phyloP scores from a whole-genome alignment of 495 filamentous ascomycete genomes.

The Melanomma pulvis-pyrius region DNA sequence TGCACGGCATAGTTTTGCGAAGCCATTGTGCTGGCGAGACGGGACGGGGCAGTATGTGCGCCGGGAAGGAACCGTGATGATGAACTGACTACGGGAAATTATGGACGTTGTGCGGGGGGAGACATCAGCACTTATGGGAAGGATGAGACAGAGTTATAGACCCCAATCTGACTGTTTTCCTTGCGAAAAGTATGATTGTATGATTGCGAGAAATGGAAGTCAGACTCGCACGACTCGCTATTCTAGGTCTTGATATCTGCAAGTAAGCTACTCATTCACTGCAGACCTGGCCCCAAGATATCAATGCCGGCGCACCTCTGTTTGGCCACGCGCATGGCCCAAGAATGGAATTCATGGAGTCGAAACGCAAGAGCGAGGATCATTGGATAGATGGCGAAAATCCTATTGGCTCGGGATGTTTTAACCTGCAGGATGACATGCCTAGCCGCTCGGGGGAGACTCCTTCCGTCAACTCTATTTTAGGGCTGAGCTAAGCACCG shows the following conservation, averaged over 20 bases:
- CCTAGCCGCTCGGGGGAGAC: not conserved
- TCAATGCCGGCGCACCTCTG: too few species aligned
- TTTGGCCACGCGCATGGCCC: not conserved
- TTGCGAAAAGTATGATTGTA: too few species aligned
- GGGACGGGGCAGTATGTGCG: not conserved
- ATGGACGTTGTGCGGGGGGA: not conserved
- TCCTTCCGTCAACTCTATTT: constrained; percentile 5
- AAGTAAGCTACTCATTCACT: too few species aligned
- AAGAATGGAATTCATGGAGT: not conserved
- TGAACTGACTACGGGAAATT: not conserved
- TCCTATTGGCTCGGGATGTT: not conserved
- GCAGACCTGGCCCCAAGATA: too few species aligned
- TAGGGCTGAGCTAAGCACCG: not conserved
- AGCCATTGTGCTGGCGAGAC: not conserved
- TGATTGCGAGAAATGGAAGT: too few species aligned
- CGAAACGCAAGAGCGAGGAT: not conserved
- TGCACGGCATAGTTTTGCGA: constrained; percentile 16
- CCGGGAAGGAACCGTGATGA: not conserved
- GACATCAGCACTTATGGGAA: constrained; percentile 2
- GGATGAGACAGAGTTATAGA: not conserved
- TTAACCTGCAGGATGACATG: constrained; percentile 1
- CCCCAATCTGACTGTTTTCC: not conserved
- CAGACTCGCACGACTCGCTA: not conserved
- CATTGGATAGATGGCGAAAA: not conserved
- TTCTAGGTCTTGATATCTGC: not conserved